Evolutionary conservation across 768 basidiomycete species (phyloP), one percentile per base, ranked within the genome.

Genomic region (Boletus rubropictus): DNA sequence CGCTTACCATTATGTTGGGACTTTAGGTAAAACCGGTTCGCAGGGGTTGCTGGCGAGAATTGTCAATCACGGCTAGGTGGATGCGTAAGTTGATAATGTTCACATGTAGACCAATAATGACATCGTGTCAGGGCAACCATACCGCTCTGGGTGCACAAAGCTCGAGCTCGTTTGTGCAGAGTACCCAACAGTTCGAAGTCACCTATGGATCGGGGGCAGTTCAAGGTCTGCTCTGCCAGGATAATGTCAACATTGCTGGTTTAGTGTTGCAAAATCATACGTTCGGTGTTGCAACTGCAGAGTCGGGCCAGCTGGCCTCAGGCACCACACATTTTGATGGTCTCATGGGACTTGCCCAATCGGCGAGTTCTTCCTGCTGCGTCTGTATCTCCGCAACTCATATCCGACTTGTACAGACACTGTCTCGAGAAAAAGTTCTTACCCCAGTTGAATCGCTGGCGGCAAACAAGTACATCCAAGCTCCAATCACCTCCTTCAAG

Each of bases 361-460:
- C 83, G 41, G 83, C 82, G 51, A 44, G 77, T 69, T 15, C 11
- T 31, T 34, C 24, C 62, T 7, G 61, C 58, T 40, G 55, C 0
- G 5, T 51, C 3, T 33, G 25, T 33, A 14, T 25, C 20, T 22
- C n/a, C 14, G 6, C 2, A 12, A 17, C 43, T 46, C 21, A 51
- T 35, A 1, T 18, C 32, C 14, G 36, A 5, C 20, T 17, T 31
- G 21, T 25, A 2, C 31, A 84, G 78, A 67, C 60, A 7, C 72
- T 92, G 43, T 89, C 89, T 21, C 55, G 84, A 50, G 81, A 92
- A 61, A 53, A 69, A 36, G 75, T 76, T 3, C 64, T 65, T 7
- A 92, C 89, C 0, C 86, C 86, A 8, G 75, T 87, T 27, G 88
- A 92, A 66, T 65, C 84, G 2, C 72, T 93, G 27, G 81, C 79